Evolutionary conservation across 1,139 yeast species (phyloP).

Genomic region (Blastobotrys aristatus): DNA sequence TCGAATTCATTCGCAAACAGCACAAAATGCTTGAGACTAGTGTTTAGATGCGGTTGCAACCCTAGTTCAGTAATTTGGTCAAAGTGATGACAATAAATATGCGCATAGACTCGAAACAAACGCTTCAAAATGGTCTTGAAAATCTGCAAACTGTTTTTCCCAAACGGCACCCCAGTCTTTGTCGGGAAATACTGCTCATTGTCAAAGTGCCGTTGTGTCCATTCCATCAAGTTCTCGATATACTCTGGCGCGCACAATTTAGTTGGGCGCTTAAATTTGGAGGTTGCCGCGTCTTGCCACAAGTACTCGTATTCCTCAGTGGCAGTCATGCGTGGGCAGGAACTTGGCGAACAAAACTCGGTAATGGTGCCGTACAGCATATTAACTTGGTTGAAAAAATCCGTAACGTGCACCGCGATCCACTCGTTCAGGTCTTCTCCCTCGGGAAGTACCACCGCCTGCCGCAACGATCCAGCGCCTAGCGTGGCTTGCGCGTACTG

Average conservation of each 20-base stretch:
- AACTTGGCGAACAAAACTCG: conserved; percentile 86
- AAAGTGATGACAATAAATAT: conserved; percentile 95
- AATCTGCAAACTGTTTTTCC: conserved; percentile 47
- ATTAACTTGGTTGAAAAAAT: conserved; percentile 87
- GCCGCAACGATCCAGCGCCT: conserved; percentile 86
- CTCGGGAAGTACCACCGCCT: conserved; percentile 89
- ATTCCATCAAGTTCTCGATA: conserved; percentile 85
- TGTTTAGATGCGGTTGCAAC: conserved; percentile 85
- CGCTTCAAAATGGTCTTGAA: conserved; percentile 86
- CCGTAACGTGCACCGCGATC: conserved; percentile 80
- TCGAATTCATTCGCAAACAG: conserved; percentile 80
- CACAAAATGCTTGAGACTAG: conserved; percentile 91
- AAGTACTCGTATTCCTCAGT: conserved; percentile 94
- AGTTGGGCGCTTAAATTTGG: conserved; percentile 54
- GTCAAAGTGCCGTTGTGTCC: conserved; percentile 89
- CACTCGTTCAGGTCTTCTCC: conserved; percentile 93
- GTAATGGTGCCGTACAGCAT: conserved; percentile 96
- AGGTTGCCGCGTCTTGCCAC: conserved; percentile 69
- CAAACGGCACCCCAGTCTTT: conserved; percentile 79
- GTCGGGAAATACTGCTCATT: conserved; percentile 88
- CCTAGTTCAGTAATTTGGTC: conserved; percentile 91
- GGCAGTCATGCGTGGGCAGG: conserved; percentile 96
- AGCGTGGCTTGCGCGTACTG: conserved; percentile 90
- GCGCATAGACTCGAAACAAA: conserved; percentile 93
- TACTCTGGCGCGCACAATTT: conserved; percentile 90